These are phyloP conservation scores for Paraurostyla sp. DNA, from an alignment of 73 alveolate genomes.

Conservation along the genomic window DNA sequence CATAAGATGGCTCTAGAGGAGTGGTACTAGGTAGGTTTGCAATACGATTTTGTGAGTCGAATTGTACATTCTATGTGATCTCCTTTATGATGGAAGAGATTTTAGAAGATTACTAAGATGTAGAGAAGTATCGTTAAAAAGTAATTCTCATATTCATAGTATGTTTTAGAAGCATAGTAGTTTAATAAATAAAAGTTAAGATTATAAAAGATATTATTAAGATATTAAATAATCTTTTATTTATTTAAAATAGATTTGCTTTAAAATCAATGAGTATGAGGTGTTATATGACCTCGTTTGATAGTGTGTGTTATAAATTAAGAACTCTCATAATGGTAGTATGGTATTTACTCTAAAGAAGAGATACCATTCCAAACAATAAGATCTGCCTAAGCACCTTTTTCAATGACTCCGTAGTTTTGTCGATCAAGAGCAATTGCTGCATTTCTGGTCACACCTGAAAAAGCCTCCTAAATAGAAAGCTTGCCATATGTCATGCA, in stretches of 20 bases:
- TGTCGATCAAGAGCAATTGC: constrained; percentile 71
- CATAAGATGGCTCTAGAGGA: constrained; percentile 55
- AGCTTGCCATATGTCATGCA: constrained; percentile 67
- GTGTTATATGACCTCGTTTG: no score
- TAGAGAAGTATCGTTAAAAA: no score
- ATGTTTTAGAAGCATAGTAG: no score
- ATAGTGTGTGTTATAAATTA: constrained; percentile 19
- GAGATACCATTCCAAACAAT: constrained; percentile 55
- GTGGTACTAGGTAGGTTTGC: constrained; percentile 34
- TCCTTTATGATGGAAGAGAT: background rate
- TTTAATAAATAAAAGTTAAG: no score
- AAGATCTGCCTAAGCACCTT: constrained; percentile 72
- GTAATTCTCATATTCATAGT: no score
- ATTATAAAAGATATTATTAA: no score
- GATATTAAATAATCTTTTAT: no score
- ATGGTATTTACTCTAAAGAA: constrained; percentile 25
- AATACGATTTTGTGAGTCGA: constrained; percentile 35
- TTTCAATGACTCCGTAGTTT: constrained; percentile 66
- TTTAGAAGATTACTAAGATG: no score
- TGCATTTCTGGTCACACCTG: constrained; percentile 77
- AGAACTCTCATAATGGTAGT: constrained; percentile 13
- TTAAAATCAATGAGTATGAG: no score
- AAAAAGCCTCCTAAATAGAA: constrained; percentile 70
- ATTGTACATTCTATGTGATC: background rate
- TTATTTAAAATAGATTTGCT: no score